Percentiles rank a stretch among this genome's conserved stretches.
Evolutionary conservation across 2,329 filamentous ascomycete genomes (phyloP).

Genomic region (Coniochaeta sp.): DNA sequence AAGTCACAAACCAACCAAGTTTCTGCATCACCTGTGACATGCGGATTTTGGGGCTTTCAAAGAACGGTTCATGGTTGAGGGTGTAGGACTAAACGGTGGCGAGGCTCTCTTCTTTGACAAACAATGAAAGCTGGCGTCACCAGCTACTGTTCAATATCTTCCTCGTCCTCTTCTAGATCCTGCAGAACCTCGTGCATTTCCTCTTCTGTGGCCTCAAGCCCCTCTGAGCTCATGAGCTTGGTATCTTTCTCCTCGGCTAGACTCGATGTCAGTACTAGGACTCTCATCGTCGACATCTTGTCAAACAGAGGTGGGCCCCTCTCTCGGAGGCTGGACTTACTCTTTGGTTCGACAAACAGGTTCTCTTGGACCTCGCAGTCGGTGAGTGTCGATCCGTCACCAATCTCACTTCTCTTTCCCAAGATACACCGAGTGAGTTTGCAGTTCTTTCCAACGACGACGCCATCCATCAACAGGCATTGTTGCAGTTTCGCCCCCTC

Average conservation of each 20-base stretch:
- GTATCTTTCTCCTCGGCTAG: constrained; percentile 61
- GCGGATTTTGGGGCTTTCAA: not conserved
- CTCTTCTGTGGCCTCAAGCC: constrained; percentile 55
- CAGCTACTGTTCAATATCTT: not conserved
- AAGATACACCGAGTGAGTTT: constrained; percentile 84
- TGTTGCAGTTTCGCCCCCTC: constrained; percentile 80
- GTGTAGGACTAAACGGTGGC: not conserved
- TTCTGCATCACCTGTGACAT: not conserved
- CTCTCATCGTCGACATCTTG: not conserved
- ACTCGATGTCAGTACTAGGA: constrained; percentile 6
- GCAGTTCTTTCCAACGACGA: constrained; percentile 73
- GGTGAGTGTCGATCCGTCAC: constrained; percentile 71
- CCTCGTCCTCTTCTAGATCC: constrained; percentile 15
- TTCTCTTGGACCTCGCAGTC: constrained; percentile 94
- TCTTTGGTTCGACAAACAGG: constrained; percentile 71
- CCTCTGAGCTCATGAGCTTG: constrained; percentile 60
- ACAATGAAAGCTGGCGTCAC: not conserved
- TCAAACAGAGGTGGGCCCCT: not conserved
- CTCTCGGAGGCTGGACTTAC: constrained; percentile 37
- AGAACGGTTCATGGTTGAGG: not conserved
- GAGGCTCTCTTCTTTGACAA: not conserved
- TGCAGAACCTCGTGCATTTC: constrained; percentile 49
- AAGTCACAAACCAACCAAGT: not conserved
- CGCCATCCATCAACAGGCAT: constrained; percentile 89
- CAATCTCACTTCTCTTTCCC: constrained; percentile 72